Conservation (phyloP, 2,329 filamentous ascomycete genomes). For the Grosmannia huntii region DNA sequence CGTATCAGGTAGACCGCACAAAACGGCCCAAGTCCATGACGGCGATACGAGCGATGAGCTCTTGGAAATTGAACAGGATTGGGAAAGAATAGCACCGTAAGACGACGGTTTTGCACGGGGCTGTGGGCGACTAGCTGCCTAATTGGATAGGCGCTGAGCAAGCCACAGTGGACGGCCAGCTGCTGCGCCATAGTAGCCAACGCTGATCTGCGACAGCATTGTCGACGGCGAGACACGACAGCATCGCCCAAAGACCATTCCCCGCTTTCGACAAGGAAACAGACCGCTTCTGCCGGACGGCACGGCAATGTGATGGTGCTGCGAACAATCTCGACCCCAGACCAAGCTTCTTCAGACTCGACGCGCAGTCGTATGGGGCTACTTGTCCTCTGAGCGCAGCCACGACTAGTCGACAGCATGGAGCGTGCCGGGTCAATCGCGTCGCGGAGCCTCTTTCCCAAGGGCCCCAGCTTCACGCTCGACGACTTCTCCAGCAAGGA, state of each 20-base stretch:
- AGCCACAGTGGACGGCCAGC: not conserved
- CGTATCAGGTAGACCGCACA: constrained; percentile 5
- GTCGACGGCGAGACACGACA: not conserved
- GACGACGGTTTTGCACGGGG: not conserved
- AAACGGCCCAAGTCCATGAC: constrained; percentile 5
- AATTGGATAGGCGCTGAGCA: not conserved
- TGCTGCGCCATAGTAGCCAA: not conserved
- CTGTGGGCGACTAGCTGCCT: not conserved
- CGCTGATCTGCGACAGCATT: not conserved
- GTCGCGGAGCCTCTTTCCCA: constrained; percentile 59
- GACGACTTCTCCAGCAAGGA: constrained; percentile 83
- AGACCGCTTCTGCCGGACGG: not conserved
- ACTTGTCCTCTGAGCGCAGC: not conserved
- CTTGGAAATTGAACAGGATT: not conserved
- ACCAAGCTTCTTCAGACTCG: not conserved
- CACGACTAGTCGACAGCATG: constrained; percentile 16
- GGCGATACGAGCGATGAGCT: not conserved
- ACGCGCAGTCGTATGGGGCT: not conserved
- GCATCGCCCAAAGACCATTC: not conserved
- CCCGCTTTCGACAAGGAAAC: not conserved
- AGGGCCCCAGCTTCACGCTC: constrained; percentile 71
- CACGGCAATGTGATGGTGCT: constrained; percentile 4
- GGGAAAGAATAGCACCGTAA: not conserved
- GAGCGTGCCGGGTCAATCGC: constrained; percentile 28
- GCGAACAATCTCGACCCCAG: not conserved